Base-by-base conservation (phyloP, 192 early-diverging fungal species). In the Obelidium mucronatum region DNA sequence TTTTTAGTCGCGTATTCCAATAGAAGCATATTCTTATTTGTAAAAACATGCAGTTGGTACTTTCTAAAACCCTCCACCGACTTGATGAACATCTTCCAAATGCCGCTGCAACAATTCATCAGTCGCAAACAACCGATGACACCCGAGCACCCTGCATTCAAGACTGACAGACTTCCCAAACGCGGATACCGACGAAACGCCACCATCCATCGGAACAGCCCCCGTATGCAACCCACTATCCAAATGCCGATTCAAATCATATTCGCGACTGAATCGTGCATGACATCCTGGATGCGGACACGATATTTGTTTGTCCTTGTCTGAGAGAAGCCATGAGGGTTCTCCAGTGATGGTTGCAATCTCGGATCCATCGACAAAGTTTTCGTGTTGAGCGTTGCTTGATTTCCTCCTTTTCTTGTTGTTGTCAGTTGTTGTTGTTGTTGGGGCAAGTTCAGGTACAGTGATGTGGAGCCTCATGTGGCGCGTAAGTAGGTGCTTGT, bases 401-500 rank as follows among this genome's bases (percentile, higher is more conserved):
- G n/a, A n/a, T n/a, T n/a, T n/a, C n/a, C n/a, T n/a, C n/a, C n/a
- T n/a, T n/a, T n/a, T n/a, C n/a, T n/a, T n/a, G n/a, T n/a, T n/a
- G n/a, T n/a, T n/a, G n/a, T n/a, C n/a, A n/a, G n/a, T n/a, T n/a
- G n/a, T n/a, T n/a, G n/a, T n/a, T n/a, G n/a, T n/a, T n/a, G n/a
- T n/a, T 13, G 48, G 48, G 22, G 48, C 11, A 22, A 22, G 30
- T 2, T 2, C 11, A 65, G 11, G 1, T 65, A 65, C 63, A 1
- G 34, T 28, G 1, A 65, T 28, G 35, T 65, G 63, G 8, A 22
- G 15, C 34, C 67, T 15, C 67, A 5, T 26, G 48, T 69, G 67
- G 1, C 67, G 42, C 30, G 34, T 53, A 13, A 69, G 48, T 1
- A 69, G 48, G 34, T 69, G 67, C 59, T 77, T 77, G 58, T 67